Evolutionary conservation across 345 rosid genomes (phyloP).

Genomic region (Rhizophora apiculata): DNA sequence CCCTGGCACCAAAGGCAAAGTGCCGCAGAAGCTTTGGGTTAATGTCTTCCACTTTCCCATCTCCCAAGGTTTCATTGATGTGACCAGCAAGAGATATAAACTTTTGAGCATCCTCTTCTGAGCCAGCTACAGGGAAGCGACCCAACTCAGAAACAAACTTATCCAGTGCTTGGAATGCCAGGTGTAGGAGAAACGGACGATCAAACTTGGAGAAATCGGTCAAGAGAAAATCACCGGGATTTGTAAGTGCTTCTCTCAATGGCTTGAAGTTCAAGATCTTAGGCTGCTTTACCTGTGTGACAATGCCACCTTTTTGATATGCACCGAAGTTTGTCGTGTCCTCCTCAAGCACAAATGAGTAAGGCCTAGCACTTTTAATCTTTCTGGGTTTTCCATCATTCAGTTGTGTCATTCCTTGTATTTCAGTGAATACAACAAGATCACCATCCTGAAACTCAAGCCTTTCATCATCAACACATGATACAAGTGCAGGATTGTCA

Average conservation of each 20-base stretch:
- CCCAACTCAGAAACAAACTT: slow-evolving; percentile 60
- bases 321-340: slow-evolving; percentile 63
- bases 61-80: slow-evolving; percentile 63
- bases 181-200: slow-evolving; percentile 80
- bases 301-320: slow-evolving; percentile 90
- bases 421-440: slow-evolving; percentile 89
- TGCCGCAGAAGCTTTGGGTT: slow-evolving; percentile 68
- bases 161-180: slow-evolving; percentile 93
- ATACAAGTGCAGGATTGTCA: slow-evolving; percentile 76
- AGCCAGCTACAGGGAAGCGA: slow-evolving; percentile 79
- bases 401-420: slow-evolving; percentile 85
- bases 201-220: slow-evolving; percentile 95
- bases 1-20: slow-evolving; percentile 93
- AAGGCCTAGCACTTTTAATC: slow-evolving; percentile 79
- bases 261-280: slow-evolving; percentile 84
- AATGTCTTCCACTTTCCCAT: slow-evolving; percentile 63
- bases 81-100: slow-evolving; percentile 54
- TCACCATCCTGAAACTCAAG: slow-evolving; percentile 98
- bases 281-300: slow-evolving; percentile 89
- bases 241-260: slow-evolving; percentile 74
- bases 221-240: slow-evolving; percentile 94
- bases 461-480: slow-evolving; percentile 98
- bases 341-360: slow-evolving; percentile 83
- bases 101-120: slow-evolving; percentile 81
- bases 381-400: slow-evolving; percentile 98